phyloP scores from a whole-genome alignment of 257 asterid genomes.

The Sherardia arvensis region DNA sequence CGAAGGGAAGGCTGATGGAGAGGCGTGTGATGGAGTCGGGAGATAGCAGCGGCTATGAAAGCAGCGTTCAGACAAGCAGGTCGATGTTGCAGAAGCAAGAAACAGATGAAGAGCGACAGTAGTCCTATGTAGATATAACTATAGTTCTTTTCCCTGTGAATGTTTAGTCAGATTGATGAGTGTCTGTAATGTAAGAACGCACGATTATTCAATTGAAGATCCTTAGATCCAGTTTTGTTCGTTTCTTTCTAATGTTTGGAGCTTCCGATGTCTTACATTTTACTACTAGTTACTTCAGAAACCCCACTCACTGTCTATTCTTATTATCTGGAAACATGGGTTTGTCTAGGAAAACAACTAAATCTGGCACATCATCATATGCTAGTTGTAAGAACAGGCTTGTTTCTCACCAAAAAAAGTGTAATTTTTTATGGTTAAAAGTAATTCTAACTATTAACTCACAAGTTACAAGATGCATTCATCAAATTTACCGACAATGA shows the following conservation, averaged over 20 bases:
- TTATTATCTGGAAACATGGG: neutral
- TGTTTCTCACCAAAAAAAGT: neutral
- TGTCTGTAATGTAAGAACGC: conserved; percentile 12
- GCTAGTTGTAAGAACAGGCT: neutral
- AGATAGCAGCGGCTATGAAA: conserved; percentile 85
- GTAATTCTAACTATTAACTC: too few relatives aligned
- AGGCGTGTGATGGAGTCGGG: conserved; percentile 51
- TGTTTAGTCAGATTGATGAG: conserved; percentile 13
- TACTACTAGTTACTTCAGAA: neutral
- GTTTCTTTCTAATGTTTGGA: neutral
- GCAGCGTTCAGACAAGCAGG: conserved; percentile 52
- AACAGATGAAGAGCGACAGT: conserved; percentile 46
- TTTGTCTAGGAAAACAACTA: neutral
- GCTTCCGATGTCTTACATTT: neutral
- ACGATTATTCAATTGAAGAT: conserved; percentile 21
- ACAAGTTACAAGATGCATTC: neutral
- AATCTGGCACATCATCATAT: neutral
- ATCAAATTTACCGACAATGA: too few relatives aligned
- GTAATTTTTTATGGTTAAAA: neutral
- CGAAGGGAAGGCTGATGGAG: conserved; percentile 34
- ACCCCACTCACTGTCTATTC: neutral
- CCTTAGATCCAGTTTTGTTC: conserved; percentile 16
- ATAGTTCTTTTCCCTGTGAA: conserved; percentile 17
- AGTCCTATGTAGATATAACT: conserved; percentile 31
- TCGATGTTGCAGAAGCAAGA: conserved; percentile 53